These are phyloP conservation scores for Bjerkandera adusta DNA, from an alignment of 1,284 basidiomycete species.

Conservation along the genomic window DNA sequence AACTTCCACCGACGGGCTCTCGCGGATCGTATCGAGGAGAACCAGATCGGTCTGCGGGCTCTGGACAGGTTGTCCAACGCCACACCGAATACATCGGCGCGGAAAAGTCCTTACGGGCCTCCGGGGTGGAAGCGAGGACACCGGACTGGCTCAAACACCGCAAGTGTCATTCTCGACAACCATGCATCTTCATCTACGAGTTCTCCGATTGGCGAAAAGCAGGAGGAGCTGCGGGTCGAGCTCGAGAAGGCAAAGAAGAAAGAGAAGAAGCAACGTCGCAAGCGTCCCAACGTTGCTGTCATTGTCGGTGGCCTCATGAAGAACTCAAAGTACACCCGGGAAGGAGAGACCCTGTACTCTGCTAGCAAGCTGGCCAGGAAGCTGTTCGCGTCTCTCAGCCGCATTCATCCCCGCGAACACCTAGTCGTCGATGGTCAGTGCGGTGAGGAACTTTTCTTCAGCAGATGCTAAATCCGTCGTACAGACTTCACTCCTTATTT, in stretches of 20 bases:
- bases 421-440: slow-evolving; percentile 61
- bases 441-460: neutral
- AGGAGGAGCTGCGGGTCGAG: slow-evolving; percentile 22
- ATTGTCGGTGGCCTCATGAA: slow-evolving; percentile 75
- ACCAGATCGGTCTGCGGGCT: slow-evolving; percentile 63
- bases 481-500: slow-evolving; percentile 80
- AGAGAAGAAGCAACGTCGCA: slow-evolving; percentile 43
- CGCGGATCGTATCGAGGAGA: slow-evolving; percentile 69
- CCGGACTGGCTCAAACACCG: slow-evolving; percentile 31
- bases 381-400: slow-evolving; percentile 63
- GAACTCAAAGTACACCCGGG: slow-evolving; percentile 58
- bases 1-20: slow-evolving; percentile 74
- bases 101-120: slow-evolving; percentile 23
- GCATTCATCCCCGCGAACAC: slow-evolving; percentile 56
- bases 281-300: slow-evolving; percentile 52
- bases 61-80: slow-evolving; percentile 70
- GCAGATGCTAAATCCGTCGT: slow-evolving; percentile 8
- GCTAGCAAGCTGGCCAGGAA: slow-evolving; percentile 74
- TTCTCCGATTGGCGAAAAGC: slow-evolving; percentile 29
- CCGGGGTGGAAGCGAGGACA: slow-evolving; percentile 31
- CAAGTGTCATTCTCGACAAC: slow-evolving; percentile 17
- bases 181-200: slow-evolving; percentile 2
- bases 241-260: slow-evolving; percentile 26
- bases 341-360: slow-evolving; percentile 58
- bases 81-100: slow-evolving; percentile 38